These are phyloP conservation scores for Fomitopsis betulina DNA, from an alignment of 1,284 basidiomycete genomes.

Conservation along the genomic window DNA sequence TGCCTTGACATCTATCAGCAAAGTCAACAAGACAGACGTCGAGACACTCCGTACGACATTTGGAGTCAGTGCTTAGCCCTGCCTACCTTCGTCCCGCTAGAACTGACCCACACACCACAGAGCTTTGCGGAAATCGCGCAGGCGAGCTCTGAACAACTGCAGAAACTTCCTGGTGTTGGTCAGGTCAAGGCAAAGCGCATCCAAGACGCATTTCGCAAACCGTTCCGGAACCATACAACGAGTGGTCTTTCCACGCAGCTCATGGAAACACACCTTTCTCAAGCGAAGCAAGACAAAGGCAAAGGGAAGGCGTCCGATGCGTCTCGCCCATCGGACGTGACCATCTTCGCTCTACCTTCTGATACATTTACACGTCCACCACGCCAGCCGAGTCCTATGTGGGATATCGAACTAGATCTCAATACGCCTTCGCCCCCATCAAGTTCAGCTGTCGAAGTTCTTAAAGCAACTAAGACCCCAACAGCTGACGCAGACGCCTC, in stretches of 20 bases:
- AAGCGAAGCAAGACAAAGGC: slow-evolving; percentile 10
- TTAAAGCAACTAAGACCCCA: slow-evolving; percentile 2
- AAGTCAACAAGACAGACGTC: slow-evolving; percentile 97
- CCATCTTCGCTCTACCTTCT: background rate
- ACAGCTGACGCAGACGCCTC: too few species aligned
- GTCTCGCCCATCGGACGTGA: slow-evolving; percentile 2
- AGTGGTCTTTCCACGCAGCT: slow-evolving; percentile 36
- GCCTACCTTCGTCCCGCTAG: background rate
- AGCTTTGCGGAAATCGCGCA: slow-evolving; percentile 79
- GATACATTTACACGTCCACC: slow-evolving; percentile 4
- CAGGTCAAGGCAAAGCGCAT: slow-evolving; percentile 89
- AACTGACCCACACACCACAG: slow-evolving; percentile 36
- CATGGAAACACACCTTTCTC: slow-evolving; percentile 4
- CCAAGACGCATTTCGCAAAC: slow-evolving; percentile 75
- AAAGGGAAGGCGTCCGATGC: slow-evolving; percentile 14
- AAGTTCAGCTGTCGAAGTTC: too few species aligned
- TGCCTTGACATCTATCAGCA: slow-evolving; percentile 87
- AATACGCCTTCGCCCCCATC: slow-evolving; percentile 19
- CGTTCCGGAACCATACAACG: slow-evolving; percentile 63
- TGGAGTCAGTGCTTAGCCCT: slow-evolving; percentile 54
- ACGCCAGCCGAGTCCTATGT: slow-evolving; percentile 28
- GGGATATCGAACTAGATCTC: slow-evolving; percentile 38
- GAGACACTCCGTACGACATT: slow-evolving; percentile 91
- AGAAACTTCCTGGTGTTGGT: slow-evolving; percentile 89
- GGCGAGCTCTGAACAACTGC: slow-evolving; percentile 71